Evolutionary conservation across 208 protist genomes (phyloP).

Genomic region (Crithidia thermophila): DNA sequence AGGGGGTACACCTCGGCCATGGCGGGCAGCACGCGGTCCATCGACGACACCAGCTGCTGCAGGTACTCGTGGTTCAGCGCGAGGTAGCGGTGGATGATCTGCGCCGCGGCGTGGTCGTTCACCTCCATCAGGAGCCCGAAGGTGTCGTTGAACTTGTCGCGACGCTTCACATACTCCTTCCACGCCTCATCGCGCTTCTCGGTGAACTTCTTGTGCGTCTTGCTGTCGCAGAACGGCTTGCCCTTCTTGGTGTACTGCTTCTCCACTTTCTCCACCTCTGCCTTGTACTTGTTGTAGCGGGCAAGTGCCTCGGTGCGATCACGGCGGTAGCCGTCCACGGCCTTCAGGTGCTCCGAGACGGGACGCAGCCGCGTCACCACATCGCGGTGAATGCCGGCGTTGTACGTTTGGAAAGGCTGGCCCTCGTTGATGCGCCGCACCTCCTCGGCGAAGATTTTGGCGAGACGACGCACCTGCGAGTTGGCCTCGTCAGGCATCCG

Average conservation of each 20-base stretch:
- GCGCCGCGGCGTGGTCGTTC: conserved; percentile 65
- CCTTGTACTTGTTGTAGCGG: conserved; percentile 59
- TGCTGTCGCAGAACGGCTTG: conserved; percentile 66
- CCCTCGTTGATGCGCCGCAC: conserved; percentile 59
- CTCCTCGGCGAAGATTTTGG: conserved; percentile 57
- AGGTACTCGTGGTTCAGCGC: conserved; percentile 64
- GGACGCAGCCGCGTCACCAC: conserved; percentile 56
- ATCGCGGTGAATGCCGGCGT: conserved; percentile 65
- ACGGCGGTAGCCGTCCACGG: conserved; percentile 29
- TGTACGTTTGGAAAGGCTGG: conserved; percentile 56
- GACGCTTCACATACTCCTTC: conserved; percentile 35
- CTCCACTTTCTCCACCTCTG: conserved; percentile 63
- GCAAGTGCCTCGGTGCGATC: conserved; percentile 39
- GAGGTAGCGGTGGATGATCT: conserved; percentile 72
- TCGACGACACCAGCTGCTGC: conserved; percentile 41
- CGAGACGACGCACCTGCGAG: conserved; percentile 47
- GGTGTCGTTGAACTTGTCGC: conserved; percentile 51
- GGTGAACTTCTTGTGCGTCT: conserved; percentile 50
- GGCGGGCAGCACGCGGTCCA: conserved; percentile 53
- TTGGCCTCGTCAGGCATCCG: conserved; percentile 49
- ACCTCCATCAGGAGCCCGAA: conserved; percentile 71
- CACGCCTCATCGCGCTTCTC: conserved; percentile 57
- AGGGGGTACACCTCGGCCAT: conserved; percentile 63
- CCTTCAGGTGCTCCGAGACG: conserved; percentile 56
- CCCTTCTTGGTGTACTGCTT: conserved; percentile 62